phyloP scores from a whole-genome alignment of 805 yeast genomes.

The Candida krabiensis region DNA sequence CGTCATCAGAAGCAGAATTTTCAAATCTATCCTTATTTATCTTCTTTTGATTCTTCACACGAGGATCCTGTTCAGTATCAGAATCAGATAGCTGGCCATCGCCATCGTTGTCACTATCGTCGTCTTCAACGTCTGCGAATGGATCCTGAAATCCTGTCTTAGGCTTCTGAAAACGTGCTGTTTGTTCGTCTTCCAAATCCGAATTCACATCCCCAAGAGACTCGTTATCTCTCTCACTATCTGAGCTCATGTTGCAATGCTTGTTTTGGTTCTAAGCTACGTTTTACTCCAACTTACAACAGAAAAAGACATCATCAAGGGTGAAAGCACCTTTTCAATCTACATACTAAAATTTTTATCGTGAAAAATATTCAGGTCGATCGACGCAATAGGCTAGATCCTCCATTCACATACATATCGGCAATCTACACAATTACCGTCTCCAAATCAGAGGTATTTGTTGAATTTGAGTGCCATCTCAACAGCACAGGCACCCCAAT shows the following conservation, averaged over 20 bases:
- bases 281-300: no score
- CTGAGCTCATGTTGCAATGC: slow-evolving; percentile 7
- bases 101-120: slow-evolving; percentile 16
- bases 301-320: no score
- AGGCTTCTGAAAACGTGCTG: slow-evolving; percentile 1
- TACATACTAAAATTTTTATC: slow-evolving; percentile 1
- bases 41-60: slow-evolving; percentile 9
- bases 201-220: slow-evolving; percentile 3
- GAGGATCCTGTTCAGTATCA: slow-evolving; percentile 4
- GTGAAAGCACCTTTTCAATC: neutral
- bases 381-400: slow-evolving; percentile 3
- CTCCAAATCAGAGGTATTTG: slow-evolving; percentile 2
- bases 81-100: slow-evolving; percentile 10
- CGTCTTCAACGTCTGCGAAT: slow-evolving; percentile 7
- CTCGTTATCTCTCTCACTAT: slow-evolving; percentile 13
- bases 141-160: slow-evolving; percentile 12
- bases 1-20: slow-evolving; percentile 11
- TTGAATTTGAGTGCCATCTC: slow-evolving; percentile 71
- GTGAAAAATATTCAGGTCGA: slow-evolving; percentile 5
- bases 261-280: slow-evolving; percentile 1
- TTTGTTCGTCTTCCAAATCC: slow-evolving; percentile 1
- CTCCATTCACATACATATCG: neutral
- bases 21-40: slow-evolving; percentile 9
- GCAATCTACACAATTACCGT: neutral
- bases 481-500: slow-evolving; percentile 99